Conservation (phyloP, 345 rosid species). For the Hibiscus mutabilis region DNA sequence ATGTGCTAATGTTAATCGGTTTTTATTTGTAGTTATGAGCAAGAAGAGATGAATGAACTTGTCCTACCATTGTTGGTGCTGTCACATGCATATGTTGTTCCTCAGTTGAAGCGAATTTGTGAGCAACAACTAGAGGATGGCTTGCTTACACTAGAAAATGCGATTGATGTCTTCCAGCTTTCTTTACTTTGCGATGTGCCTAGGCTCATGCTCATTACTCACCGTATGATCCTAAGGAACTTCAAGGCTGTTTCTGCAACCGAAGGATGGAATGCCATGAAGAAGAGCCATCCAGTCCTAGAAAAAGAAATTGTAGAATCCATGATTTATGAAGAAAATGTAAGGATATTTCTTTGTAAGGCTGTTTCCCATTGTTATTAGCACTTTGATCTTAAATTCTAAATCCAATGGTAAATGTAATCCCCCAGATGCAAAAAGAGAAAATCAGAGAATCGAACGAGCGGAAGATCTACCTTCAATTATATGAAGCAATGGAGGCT, state of each 20-base stretch:
- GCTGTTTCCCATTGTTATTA: neutral
- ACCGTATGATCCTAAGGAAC: constrained; percentile 58
- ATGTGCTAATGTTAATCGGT: constrained; percentile 12
- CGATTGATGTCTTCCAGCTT: constrained; percentile 75
- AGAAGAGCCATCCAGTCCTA: constrained; percentile 71
- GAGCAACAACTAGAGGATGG: constrained; percentile 58
- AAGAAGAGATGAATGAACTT: constrained; percentile 55
- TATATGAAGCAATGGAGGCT: constrained; percentile 93
- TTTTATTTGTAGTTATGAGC: constrained; percentile 55
- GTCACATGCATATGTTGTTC: constrained; percentile 66
- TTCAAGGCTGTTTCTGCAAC: constrained; percentile 42
- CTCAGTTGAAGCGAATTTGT: constrained; percentile 57
- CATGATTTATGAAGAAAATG: constrained; percentile 45
- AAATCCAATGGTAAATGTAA: neutral
- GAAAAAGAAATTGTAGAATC: constrained; percentile 63
- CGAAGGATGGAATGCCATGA: constrained; percentile 83
- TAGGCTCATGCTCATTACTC: constrained; percentile 57
- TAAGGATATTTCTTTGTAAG: constrained; percentile 19
- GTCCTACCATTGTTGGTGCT: constrained; percentile 63
- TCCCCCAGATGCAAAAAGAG: constrained; percentile 44
- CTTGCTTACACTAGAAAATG: constrained; percentile 58
- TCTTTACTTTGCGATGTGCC: constrained; percentile 76
- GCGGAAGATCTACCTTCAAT: constrained; percentile 55
- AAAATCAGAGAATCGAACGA: constrained; percentile 47
- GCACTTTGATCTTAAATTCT: constrained; percentile 6